Conservation (phyloP, 352 stramenopile genomes). For the Globisporangium okanoganense region DNA sequence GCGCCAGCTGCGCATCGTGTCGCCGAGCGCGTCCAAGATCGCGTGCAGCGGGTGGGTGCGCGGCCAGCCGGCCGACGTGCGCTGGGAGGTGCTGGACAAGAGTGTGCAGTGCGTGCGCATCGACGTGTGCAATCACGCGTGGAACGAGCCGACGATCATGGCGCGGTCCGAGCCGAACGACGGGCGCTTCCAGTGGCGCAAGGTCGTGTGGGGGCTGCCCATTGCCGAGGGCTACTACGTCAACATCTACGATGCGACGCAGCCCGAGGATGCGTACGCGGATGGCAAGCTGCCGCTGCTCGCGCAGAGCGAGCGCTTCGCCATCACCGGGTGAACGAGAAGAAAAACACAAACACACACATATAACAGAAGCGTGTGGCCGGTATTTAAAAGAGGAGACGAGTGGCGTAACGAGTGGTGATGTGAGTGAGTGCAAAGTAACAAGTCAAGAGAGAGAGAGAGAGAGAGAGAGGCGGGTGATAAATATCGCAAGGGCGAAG, state of each 20-base stretch:
- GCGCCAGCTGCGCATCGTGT: conserved; percentile 51
- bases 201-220: conserved; percentile 84
- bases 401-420: conserved; percentile 8
- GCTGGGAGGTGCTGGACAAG: conserved; percentile 73
- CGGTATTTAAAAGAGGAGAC: conserved; percentile 10
- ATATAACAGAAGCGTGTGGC: no score
- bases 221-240: conserved; percentile 85
- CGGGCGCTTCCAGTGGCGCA: conserved; percentile 66
- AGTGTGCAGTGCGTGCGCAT: conserved; percentile 72
- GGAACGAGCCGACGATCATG: conserved; percentile 77
- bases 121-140: conserved; percentile 84
- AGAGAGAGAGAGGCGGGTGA: neutral
- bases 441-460: neutral
- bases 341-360: neutral
- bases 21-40: conserved; percentile 39
- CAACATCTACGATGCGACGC: conserved; percentile 82
- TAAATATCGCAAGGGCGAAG: neutral
- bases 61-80: conserved; percentile 70
- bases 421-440: conserved; percentile 7
- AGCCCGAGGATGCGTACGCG: conserved; percentile 27
- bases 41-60: conserved; percentile 67
- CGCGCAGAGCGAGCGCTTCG: conserved; percentile 67
- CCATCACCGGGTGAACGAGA: conserved; percentile 51
- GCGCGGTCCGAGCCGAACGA: conserved; percentile 62
- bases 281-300: conserved; percentile 44